Evolutionary conservation across 2,329 filamentous ascomycete genomes (phyloP), one percentile per base, ranked within the genome.

Genomic region (Aschersonia sp.): DNA sequence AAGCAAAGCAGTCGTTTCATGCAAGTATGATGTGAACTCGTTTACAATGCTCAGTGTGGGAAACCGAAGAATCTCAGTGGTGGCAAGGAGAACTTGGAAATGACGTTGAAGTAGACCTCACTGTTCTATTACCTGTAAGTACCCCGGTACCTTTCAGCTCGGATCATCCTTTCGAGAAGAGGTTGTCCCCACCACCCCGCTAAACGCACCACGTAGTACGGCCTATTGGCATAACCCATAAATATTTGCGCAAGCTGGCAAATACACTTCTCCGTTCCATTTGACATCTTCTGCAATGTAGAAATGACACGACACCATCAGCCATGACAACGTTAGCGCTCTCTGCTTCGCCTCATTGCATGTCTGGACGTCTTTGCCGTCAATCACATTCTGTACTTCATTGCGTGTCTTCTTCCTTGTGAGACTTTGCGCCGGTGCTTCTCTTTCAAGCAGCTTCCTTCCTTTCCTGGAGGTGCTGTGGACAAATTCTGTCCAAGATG

Each of bases 281-380:
- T 38, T 7, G 20, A 42, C 20, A 12, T 28, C 20, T 42, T 3
- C 20, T 3, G 6, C 40, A 42, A 12, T 42, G 9, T 42, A n/a
- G 43, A 48, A 52, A 64, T 64, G 61, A 60, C 61, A 63, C 59
- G 61, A 59, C 55, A 60, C 55, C 59, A 58, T 53, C 53, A 58
- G 58, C 56, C 51, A 63, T 63, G 59, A 60, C 53, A 51, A 54
- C 55, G 53, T 31, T 30, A 12, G 31, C 10, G 35, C 38, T 40
- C 43, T 43, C 47, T 49, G 31, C 43, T 50, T 46, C 51, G 52
- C 51, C 51, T 58, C 51, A 58, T 56, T 59, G 55, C 54, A 56
- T 57, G 53, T 54, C 54, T 50, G 52, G 42, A 53, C 55, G 50
- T 48, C 54, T 48, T 51, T 51, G 28, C 51, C 40, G 4, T 28